Base-by-base conservation (phyloP, 1,139 yeast genomes). In the Candida sanyaensis region DNA sequence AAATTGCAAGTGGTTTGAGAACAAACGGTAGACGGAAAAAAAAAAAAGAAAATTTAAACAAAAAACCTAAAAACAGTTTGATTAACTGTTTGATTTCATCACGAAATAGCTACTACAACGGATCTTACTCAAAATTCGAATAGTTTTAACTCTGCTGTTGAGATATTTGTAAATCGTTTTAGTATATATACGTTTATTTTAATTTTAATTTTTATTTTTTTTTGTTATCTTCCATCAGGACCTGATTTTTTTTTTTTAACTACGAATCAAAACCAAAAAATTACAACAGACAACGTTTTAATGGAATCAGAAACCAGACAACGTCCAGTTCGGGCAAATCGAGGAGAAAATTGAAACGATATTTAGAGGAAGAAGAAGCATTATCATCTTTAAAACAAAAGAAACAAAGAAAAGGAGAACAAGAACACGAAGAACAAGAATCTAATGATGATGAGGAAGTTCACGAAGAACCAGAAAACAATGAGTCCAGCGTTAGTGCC, bases 301-400 rank as follows among this genome's bases (percentile, higher is more conserved):
- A 36, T 36, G 39, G 39, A 24, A 26, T 8, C 6, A 9, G 39
- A 36, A 36, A 36, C 30, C n/a, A 36, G 39, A 36, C 29, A 36
- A 26, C 39, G 39, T 26, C 39, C 43, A 30, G 27, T 34, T 13
- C 43, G 43, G 17, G 43, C 43, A 23, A 27, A 41, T 26, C 33
- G 43, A 9, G 43, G 43, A 8, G 43, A 41, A 11, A 30, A 8
- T 28, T 41, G 13, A 27, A 41, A 27, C 37, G 37, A 8, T 41
- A 41, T 23, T 13, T 41, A n/a, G 39, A 36, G 12, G 39, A 36
- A 36, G 39, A 36, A 24, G 12, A 36, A 6, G 29, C n/a, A 24
- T 24, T 36, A 10, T 11, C 39, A 9, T 36, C 39, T 6, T 36
- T 24, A 13, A 10, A 23, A 8, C 12, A 6, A n/a, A 36, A 36